Evolutionary conservation across 305 asterid species (phyloP).

Genomic region (Solanum aculeatissimum): DNA sequence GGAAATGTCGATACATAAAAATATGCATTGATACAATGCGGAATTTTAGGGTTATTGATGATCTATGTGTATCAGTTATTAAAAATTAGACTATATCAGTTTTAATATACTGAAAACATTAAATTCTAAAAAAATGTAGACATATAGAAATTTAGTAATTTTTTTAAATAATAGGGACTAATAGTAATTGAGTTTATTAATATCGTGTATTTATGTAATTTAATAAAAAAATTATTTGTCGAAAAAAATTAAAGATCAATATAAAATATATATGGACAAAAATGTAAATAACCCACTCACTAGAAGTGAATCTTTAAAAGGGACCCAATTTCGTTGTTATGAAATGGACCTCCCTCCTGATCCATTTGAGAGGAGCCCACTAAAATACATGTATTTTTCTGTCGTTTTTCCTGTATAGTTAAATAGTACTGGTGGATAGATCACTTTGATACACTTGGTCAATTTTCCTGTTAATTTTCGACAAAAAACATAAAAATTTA

Average conservation of each 20-base stretch:
- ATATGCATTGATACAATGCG: no score
- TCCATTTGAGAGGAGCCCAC: not conserved
- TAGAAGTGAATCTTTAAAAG: conserved; percentile 9
- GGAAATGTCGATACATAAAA: no score
- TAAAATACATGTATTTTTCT: not conserved
- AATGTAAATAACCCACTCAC: not conserved
- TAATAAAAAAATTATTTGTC: no score
- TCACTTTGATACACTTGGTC: not conserved
- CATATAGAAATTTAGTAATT: no score
- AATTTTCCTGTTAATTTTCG: not conserved
- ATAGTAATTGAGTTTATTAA: no score
- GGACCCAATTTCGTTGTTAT: conserved; percentile 1
- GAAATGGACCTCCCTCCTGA: conserved; percentile 17
- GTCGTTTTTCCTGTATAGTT: not conserved
- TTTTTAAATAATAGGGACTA: no score
- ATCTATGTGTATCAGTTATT: no score
- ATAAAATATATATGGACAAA: not conserved
- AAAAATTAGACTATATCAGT: no score
- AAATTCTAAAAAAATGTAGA: no score
- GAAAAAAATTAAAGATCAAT: not conserved
- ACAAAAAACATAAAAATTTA: not conserved
- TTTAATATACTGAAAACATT: no score
- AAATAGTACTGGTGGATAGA: not conserved
- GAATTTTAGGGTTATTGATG: no score
- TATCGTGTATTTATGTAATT: no score